phyloP scores from a whole-genome alignment of 163 green algal genomes.

The Scenedesmus sp. region DNA sequence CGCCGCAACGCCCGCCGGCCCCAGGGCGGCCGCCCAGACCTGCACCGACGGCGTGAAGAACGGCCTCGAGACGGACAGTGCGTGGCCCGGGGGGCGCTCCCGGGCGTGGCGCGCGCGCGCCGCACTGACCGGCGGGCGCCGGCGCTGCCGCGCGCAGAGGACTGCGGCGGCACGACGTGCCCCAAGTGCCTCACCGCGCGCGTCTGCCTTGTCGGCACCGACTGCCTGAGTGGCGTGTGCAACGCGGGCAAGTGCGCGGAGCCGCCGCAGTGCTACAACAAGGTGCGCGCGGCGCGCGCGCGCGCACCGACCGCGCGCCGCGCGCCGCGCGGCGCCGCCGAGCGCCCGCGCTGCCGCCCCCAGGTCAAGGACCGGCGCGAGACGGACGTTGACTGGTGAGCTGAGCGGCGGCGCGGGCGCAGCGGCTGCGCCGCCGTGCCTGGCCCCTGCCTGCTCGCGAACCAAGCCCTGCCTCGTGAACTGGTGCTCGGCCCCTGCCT shows the following conservation, averaged over 20 bases:
- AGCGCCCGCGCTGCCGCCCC: not conserved
- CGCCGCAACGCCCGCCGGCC: too few relatives aligned
- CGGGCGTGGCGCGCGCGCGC: too few relatives aligned
- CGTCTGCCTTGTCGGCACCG: constrained; percentile 15
- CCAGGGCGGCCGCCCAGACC: not conserved
- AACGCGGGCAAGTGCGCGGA: not conserved
- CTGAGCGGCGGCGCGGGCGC: not conserved
- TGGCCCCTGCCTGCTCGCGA: too few relatives aligned
- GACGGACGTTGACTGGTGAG: constrained; percentile 39
- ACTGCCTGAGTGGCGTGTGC: constrained; percentile 29
- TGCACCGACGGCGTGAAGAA: constrained; percentile 31
- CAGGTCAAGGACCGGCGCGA: constrained; percentile 34
- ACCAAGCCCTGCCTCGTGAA: too few relatives aligned
- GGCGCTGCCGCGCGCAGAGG: constrained; percentile 7
- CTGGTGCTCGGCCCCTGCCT: too few relatives aligned
- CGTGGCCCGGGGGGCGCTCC: too few relatives aligned
- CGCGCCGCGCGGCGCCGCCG: not conserved
- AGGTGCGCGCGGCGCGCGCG: not conserved
- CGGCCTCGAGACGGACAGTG: constrained; percentile 30
- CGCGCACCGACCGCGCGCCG: not conserved
- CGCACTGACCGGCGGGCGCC: too few relatives aligned
- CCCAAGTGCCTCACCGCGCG: constrained; percentile 21
- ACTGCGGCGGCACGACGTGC: constrained; percentile 27
- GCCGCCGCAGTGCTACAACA: constrained; percentile 33
- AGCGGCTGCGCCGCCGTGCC: not conserved